A percentile compares a stretch with the other conserved stretches of the same genome.
Conservation (phyloP, 1,139 yeast species). For the Yamadazyma dendronema region DNA sequence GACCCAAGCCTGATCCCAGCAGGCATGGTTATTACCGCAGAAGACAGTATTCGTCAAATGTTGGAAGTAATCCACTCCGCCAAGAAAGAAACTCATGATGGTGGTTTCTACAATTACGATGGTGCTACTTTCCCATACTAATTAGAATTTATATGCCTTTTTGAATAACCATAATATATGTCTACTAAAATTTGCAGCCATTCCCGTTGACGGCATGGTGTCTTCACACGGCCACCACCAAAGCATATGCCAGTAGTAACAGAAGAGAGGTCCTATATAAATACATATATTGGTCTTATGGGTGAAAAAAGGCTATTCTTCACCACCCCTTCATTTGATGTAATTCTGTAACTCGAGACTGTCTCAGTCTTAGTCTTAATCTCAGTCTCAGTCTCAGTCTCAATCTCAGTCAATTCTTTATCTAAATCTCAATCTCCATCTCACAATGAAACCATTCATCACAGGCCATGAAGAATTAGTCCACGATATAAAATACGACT, state of each 20-base stretch:
- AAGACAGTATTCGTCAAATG: slow-evolving; percentile 1
- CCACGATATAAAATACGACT: slow-evolving; percentile 85
- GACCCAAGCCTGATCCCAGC: background rate
- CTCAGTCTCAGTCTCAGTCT: background rate
- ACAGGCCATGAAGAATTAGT: slow-evolving; percentile 91
- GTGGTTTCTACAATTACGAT: slow-evolving; percentile 1
- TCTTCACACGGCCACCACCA: background rate
- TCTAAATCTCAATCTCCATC: background rate
- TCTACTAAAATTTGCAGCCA: background rate
- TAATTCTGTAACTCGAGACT: too few relatives aligned
- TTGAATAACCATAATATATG: too few relatives aligned
- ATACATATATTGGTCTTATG: too few relatives aligned
- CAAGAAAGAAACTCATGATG: too few relatives aligned
- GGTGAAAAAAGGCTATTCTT: too few relatives aligned
- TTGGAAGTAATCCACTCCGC: slow-evolving; percentile 1
- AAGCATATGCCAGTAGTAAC: background rate
- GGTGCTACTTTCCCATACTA: slow-evolving; percentile 3
- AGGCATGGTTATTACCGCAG: background rate
- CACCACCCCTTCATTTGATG: too few relatives aligned
- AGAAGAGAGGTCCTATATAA: background rate
- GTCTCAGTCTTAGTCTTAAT: too few relatives aligned
- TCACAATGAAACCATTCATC: slow-evolving; percentile 59
- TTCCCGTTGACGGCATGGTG: background rate
- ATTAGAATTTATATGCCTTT: too few relatives aligned
- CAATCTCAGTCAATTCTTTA: background rate